Evolutionary conservation across 2,329 filamentous ascomycete genomes (phyloP).

Genomic region (Neospermospora avenae): DNA sequence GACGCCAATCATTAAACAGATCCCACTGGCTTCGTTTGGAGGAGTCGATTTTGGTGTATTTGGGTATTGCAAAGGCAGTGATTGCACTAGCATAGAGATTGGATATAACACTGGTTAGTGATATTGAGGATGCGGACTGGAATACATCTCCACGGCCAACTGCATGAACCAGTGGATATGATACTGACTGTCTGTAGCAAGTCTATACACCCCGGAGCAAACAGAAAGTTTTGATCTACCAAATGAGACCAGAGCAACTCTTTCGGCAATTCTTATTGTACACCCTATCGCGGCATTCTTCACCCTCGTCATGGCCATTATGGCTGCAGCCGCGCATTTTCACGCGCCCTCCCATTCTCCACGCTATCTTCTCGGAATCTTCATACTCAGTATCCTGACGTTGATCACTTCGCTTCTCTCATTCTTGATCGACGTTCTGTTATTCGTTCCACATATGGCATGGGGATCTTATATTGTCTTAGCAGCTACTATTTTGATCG

Average conservation of each 20-base stretch:
- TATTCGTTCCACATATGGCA: conserved; percentile 90
- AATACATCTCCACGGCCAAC: background rate
- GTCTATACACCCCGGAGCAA: conserved; percentile 27
- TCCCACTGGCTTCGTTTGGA: conserved; percentile 75
- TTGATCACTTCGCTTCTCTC: conserved; percentile 80
- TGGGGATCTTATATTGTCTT: conserved; percentile 96
- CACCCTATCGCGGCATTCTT: conserved; percentile 88
- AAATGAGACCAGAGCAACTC: conserved; percentile 50
- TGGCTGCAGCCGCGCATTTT: conserved; percentile 79
- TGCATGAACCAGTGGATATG: background rate
- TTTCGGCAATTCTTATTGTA: conserved; percentile 88
- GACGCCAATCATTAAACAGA: conserved; percentile 80
- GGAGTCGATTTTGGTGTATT: conserved; percentile 88
- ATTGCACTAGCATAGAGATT: conserved; percentile 72
- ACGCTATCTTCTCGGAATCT: conserved; percentile 77
- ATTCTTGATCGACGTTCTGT: conserved; percentile 87
- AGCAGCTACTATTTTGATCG: conserved; percentile 81
- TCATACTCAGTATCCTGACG: conserved; percentile 83
- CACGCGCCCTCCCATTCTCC: conserved; percentile 87
- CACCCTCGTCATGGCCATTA: conserved; percentile 77
- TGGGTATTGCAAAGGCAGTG: conserved; percentile 69
- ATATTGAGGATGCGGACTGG: conserved; percentile 1
- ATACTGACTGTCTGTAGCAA: conserved; percentile 24
- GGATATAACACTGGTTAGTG: conserved; percentile 81
- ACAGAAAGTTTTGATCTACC: conserved; percentile 53